A percentile compares a stretch with the other conserved stretches of the same genome.
Conservation (phyloP, 2,329 filamentous ascomycete species). For the Microdochium trichocladiopsis region DNA sequence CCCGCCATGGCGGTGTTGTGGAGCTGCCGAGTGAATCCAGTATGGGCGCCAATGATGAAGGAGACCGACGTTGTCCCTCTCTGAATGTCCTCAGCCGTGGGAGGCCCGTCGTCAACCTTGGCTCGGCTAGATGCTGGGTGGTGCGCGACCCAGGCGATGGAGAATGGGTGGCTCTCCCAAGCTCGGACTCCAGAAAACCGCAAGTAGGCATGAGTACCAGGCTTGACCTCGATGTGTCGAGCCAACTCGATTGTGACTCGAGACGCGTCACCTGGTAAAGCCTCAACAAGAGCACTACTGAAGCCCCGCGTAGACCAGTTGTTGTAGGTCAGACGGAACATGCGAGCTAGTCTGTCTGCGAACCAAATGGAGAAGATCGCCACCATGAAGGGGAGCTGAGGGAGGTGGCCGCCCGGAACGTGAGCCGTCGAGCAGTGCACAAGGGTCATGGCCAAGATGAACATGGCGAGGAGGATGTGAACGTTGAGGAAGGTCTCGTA, state of each 20-base stretch:
- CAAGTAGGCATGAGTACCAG: constrained; percentile 70
- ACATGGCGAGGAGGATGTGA: constrained; percentile 69
- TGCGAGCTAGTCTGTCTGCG: constrained; percentile 58
- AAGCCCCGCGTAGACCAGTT: constrained; percentile 55
- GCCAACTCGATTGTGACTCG: constrained; percentile 65
- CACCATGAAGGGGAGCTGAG: constrained; percentile 69
- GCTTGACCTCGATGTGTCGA: constrained; percentile 56
- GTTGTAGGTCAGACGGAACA: constrained; percentile 55
- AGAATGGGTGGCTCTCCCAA: constrained; percentile 75
- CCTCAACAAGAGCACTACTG: constrained; percentile 60
- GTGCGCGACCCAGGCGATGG: constrained; percentile 66
- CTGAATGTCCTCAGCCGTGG: constrained; percentile 11
- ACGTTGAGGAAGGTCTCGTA: constrained; percentile 93
- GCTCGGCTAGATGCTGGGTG: constrained; percentile 29
- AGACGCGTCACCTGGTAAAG: constrained; percentile 62
- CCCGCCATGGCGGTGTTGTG: constrained; percentile 59
- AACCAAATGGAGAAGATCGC: constrained; percentile 72
- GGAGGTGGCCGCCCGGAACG: constrained; percentile 53
- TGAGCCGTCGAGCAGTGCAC: constrained; percentile 66
- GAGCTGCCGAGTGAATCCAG: constrained; percentile 78
- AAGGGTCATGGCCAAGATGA: constrained; percentile 66
- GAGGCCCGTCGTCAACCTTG: constrained; percentile 29
- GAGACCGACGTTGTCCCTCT: constrained; percentile 52
- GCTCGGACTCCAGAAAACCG: constrained; percentile 59
- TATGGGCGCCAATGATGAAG: constrained; percentile 81